Evolutionary conservation across 331 rosid species (phyloP).

Genomic region (Quercus lobata): DNA sequence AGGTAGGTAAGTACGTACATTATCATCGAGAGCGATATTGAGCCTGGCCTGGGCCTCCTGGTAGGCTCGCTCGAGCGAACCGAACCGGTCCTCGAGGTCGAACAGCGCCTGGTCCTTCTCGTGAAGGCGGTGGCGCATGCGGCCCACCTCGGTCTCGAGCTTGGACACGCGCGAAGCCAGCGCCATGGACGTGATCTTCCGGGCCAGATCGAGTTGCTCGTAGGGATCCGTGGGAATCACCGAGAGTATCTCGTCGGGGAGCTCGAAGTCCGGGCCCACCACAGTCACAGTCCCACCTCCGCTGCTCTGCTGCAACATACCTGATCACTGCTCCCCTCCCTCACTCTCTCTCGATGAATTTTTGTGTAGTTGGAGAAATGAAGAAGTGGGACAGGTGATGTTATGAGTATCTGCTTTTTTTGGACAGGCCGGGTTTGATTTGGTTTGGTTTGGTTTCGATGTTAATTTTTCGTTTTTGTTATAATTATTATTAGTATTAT

Average conservation of each 20-base stretch:
- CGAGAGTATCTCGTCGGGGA: slow-evolving; percentile 67
- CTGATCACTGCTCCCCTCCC: background rate
- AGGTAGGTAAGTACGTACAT: slow-evolving; percentile 24
- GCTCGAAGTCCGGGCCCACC: slow-evolving; percentile 45
- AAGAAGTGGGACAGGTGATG: too few species aligned
- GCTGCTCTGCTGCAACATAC: slow-evolving; percentile 43
- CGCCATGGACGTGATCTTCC: slow-evolving; percentile 97
- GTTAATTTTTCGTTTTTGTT: too few species aligned
- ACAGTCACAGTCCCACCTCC: background rate
- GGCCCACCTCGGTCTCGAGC: slow-evolving; percentile 67
- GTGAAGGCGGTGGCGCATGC: slow-evolving; percentile 48
- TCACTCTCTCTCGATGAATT: background rate
- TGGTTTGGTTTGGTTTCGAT: too few species aligned
- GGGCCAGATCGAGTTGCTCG: slow-evolving; percentile 96
- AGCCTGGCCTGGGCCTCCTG: slow-evolving; percentile 65
- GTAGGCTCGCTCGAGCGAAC: slow-evolving; percentile 45
- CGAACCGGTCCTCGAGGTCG: slow-evolving; percentile 60
- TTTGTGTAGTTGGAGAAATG: too few species aligned
- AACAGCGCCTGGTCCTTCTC: slow-evolving; percentile 59
- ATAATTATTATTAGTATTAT: too few species aligned
- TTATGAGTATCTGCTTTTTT: too few species aligned
- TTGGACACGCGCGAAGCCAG: slow-evolving; percentile 89
- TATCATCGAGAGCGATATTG: slow-evolving; percentile 57
- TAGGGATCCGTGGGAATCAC: slow-evolving; percentile 92
- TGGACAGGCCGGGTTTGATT: too few species aligned